These are phyloP conservation scores for Aspergillus calidoustus DNA, from an alignment of 2,329 filamentous ascomycete species.

Conservation along the genomic window DNA sequence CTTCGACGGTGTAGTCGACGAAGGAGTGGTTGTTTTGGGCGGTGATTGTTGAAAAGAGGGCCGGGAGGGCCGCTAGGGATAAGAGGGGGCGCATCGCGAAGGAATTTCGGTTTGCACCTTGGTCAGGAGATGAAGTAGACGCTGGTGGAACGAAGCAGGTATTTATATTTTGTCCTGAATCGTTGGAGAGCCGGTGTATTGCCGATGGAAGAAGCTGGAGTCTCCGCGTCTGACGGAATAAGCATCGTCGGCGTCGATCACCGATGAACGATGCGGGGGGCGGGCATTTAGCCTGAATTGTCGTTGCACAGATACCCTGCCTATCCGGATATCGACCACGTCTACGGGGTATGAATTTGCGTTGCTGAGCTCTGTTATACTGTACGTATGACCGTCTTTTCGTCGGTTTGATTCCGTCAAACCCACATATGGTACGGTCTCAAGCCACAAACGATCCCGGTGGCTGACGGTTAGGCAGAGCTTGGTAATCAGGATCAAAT, in stretches of 20 bases:
- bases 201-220: neutral
- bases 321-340: too few relatives aligned
- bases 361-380: too few relatives aligned
- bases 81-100: conserved; percentile 24
- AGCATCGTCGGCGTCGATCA: neutral
- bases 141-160: neutral
- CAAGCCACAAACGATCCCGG: too few relatives aligned
- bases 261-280: neutral
- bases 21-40: conserved; percentile 35
- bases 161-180: neutral
- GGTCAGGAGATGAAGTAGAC: neutral
- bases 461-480: neutral
- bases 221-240: neutral
- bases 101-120: neutral
- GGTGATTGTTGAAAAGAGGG: conserved; percentile 27
- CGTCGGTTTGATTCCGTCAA: too few relatives aligned
- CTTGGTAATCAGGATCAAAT: neutral
- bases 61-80: conserved; percentile 26
- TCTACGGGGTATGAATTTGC: too few relatives aligned
- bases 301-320: too few relatives aligned
- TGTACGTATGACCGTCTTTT: too few relatives aligned
- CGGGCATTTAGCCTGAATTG: neutral
- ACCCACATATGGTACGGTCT: too few relatives aligned
- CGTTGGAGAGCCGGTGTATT: neutral
- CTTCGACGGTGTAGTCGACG: conserved; percentile 31